Evolutionary conservation across 163 green algal species (phyloP).

Genomic region (Scenedesmus sp.): DNA sequence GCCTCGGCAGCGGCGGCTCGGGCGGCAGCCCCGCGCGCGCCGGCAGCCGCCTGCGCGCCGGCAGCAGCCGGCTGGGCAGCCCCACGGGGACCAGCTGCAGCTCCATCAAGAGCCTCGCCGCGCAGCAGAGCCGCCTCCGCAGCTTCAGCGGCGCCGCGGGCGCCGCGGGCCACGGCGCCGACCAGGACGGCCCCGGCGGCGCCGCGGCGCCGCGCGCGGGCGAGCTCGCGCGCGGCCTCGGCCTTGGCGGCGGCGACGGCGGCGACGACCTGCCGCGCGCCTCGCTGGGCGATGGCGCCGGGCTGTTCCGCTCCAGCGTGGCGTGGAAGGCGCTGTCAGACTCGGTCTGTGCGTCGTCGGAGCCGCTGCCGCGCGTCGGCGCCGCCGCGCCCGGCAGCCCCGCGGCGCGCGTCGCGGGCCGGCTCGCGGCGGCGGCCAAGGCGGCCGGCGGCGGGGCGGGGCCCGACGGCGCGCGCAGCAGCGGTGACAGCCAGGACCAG

Average conservation of each 20-base stretch:
- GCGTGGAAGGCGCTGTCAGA: slow-evolving; percentile 17
- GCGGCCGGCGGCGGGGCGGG: not conserved
- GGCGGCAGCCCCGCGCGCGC: slow-evolving; percentile 4
- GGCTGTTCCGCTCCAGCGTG: not conserved
- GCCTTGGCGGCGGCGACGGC: no score
- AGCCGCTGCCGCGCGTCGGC: not conserved
- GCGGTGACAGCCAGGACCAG: not conserved
- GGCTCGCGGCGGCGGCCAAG: no score
- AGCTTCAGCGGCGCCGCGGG: not conserved
- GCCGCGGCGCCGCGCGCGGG: no score
- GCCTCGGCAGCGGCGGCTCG: not conserved
- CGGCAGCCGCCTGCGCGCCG: not conserved
- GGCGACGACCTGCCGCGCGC: no score
- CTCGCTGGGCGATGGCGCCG: no score
- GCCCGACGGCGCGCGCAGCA: not conserved
- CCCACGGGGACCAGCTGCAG: no score
- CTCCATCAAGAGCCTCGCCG: no score
- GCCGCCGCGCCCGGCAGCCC: not conserved
- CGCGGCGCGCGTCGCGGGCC: no score
- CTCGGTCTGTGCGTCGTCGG: slow-evolving; percentile 8
- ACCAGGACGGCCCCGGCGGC: no score
- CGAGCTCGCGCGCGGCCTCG: no score
- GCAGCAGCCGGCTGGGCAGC: not conserved
- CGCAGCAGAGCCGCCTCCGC: not conserved
- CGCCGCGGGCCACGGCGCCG: not conserved